Conservation (phyloP, 2,329 filamentous ascomycete species). For the Setomelanomma holmii region DNA sequence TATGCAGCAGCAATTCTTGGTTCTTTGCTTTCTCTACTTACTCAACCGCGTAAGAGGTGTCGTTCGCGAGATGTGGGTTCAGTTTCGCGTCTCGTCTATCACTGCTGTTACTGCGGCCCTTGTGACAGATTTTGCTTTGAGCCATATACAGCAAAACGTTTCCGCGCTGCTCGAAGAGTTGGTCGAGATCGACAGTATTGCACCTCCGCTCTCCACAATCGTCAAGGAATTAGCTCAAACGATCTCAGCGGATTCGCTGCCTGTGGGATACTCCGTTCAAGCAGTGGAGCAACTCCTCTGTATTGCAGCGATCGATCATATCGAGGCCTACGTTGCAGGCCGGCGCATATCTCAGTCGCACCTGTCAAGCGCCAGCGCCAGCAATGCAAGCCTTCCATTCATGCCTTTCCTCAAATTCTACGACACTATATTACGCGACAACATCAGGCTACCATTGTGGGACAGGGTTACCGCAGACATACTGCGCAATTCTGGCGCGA, state of each 20-base stretch:
- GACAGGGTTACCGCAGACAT: slow-evolving; percentile 21
- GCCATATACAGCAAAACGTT: slow-evolving; percentile 17
- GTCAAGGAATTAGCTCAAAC: neutral
- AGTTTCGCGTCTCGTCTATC: slow-evolving; percentile 11
- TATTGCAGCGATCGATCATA: slow-evolving; percentile 6
- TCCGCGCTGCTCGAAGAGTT: slow-evolving; percentile 13
- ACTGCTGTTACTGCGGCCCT: slow-evolving; percentile 17
- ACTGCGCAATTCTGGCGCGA: neutral
- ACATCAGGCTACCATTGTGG: slow-evolving; percentile 9
- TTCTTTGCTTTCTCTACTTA: slow-evolving; percentile 26
- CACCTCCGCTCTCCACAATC: neutral
- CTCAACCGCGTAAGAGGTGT: slow-evolving; percentile 16
- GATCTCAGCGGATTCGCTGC: neutral
- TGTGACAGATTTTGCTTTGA: slow-evolving; percentile 22
- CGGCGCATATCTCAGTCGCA: no score
- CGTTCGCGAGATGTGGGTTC: slow-evolving; percentile 14
- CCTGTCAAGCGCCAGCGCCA: no score
- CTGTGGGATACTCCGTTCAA: neutral
- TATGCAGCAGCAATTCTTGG: slow-evolving; percentile 17
- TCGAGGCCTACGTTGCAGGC: neutral
- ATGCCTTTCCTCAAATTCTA: slow-evolving; percentile 19
- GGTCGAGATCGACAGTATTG: neutral
- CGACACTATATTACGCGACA: slow-evolving; percentile 7
- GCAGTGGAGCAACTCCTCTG: slow-evolving; percentile 13
- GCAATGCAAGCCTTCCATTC: neutral